These are phyloP conservation scores for Solanum corneliomulleri DNA, from an alignment of 257 asterid genomes.

Conservation along the genomic window DNA sequence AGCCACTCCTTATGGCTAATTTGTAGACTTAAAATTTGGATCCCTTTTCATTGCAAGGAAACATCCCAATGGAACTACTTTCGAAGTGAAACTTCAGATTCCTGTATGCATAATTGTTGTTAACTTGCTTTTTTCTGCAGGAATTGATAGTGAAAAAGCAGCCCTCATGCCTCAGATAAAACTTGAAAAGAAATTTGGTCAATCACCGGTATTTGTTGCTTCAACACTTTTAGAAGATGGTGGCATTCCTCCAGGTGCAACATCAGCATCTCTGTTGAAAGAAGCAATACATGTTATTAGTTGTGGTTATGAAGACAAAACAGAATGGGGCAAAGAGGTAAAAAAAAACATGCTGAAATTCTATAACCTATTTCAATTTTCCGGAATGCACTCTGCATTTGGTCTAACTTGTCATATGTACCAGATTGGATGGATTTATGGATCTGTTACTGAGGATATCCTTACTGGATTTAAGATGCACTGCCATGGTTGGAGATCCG, in stretches of 20 bases:
- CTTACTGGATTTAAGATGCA: slow-evolving; percentile 97
- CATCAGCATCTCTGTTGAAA: slow-evolving; percentile 93
- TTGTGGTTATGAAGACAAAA: slow-evolving; percentile 93
- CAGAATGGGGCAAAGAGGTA: slow-evolving; percentile 99
- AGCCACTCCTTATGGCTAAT: neutral
- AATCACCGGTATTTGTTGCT: slow-evolving; percentile 85
- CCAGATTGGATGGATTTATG: slow-evolving; percentile 97
- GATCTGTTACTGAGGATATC: slow-evolving; percentile 96
- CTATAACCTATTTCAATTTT: neutral
- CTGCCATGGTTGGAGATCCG: slow-evolving; percentile 98
- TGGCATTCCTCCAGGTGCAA: slow-evolving; percentile 72
- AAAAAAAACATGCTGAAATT: neutral
- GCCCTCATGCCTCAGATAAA: slow-evolving; percentile 78
- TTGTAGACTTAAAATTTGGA: neutral
- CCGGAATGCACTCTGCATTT: neutral
- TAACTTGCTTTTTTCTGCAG: slow-evolving; percentile 24
- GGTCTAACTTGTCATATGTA: neutral
- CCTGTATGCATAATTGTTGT: neutral
- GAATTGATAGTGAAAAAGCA: slow-evolving; percentile 68
- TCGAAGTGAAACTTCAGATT: neutral
- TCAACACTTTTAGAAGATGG: slow-evolving; percentile 85
- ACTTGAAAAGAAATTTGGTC: slow-evolving; percentile 86
- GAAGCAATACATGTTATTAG: slow-evolving; percentile 98
- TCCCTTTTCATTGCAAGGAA: neutral
- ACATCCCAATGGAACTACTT: neutral